Percentiles rank a stretch among this genome's conserved stretches.
Evolutionary conservation across 495 filamentous ascomycete genomes (phyloP).

Genomic region (Aspergillus carlsbadensis): DNA sequence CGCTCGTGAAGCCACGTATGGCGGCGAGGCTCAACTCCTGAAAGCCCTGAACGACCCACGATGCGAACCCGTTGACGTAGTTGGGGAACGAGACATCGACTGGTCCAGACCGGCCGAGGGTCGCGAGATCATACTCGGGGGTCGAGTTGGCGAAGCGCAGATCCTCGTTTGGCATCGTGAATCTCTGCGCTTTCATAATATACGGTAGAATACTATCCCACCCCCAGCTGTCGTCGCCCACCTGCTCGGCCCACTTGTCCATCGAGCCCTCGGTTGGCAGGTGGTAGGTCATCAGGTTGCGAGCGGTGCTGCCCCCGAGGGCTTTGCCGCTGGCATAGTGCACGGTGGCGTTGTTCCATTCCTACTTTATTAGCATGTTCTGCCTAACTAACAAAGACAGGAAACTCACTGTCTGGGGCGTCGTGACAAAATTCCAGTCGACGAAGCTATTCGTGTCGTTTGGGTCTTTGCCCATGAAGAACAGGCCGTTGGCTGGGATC

Average conservation of each 20-base stretch:
- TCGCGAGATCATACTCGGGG: constrained; percentile 30
- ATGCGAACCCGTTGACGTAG: not conserved
- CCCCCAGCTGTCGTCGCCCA: constrained; percentile 48
- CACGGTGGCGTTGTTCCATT: not conserved
- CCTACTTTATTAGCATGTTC: not conserved
- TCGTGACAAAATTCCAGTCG: constrained; percentile 44
- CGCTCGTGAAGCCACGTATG: not conserved
- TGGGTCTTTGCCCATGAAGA: constrained; percentile 21
- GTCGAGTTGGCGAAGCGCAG: constrained; percentile 31
- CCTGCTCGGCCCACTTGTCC: constrained; percentile 50
- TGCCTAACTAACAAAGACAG: not conserved
- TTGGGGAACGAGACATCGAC: not conserved
- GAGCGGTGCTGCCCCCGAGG: not conserved
- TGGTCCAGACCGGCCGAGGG: not conserved
- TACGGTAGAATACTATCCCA: constrained; percentile 49
- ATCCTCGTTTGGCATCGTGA: constrained; percentile 42
- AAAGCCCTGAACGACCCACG: not conserved
- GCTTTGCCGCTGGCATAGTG: not conserved
- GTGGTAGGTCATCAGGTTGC: constrained; percentile 2
- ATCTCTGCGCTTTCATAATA: constrained; percentile 43
- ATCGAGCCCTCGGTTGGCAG: constrained; percentile 13
- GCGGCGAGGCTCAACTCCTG: not conserved
- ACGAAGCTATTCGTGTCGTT: constrained; percentile 30
- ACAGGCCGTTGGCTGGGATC: constrained; percentile 37
- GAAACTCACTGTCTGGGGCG: constrained; percentile 24